Percentiles rank a stretch among this genome's conserved stretches.
phyloP scores from a whole-genome alignment of 2,329 filamentous ascomycete species.

The Penicillium sp. region DNA sequence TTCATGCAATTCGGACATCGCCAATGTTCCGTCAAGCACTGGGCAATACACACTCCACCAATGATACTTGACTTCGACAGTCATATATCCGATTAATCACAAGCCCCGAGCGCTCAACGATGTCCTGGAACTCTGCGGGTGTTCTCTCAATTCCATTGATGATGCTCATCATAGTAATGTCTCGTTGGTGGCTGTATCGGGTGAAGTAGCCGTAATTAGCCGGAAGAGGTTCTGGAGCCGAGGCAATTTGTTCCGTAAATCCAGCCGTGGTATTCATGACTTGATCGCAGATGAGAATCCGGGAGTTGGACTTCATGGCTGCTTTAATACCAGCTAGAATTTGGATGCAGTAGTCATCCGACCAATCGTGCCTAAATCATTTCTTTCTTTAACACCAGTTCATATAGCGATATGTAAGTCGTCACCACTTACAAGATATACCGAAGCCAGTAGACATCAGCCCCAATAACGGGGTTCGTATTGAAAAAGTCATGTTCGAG shows the following conservation, averaged over 20 bases:
- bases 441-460: not conserved
- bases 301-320: no score
- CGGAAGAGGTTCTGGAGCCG: not conserved
- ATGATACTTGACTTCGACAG: no score
- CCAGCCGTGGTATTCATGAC: not conserved
- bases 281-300: not conserved
- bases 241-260: not conserved
- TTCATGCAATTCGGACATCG: no score
- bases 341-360: not conserved
- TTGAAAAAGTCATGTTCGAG: no score
- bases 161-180: not conserved
- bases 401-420: no score
- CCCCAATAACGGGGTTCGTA: no score
- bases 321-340: not conserved
- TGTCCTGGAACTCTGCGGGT: no score
- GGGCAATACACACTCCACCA: no score
- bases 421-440: not conserved
- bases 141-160: not conserved
- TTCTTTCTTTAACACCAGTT: no score
- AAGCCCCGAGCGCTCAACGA: no score
- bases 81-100: no score
- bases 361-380: not conserved
- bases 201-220: not conserved
- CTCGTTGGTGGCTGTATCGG: not conserved
- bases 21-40: no score